A percentile compares a stretch with the other conserved stretches of the same genome.
Conservation (phyloP, 306 rosid species). For the Malus domestica region DNA sequence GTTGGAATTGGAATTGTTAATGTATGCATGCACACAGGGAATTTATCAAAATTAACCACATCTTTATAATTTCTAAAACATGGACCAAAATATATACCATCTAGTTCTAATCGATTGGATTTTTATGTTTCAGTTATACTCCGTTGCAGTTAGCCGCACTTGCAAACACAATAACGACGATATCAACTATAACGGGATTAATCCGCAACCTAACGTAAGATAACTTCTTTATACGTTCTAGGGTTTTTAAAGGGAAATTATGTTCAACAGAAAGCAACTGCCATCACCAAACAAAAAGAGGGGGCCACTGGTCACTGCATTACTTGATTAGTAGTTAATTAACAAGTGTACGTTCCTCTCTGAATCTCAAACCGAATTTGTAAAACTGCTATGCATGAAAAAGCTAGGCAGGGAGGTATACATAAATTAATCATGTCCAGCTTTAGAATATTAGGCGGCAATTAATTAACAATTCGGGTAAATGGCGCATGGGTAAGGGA, state of each 20-base stretch:
- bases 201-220: no score
- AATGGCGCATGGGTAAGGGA: no score
- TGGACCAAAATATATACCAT: background rate
- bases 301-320: background rate
- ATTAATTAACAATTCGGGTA: background rate
- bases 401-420: background rate
- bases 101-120: background rate
- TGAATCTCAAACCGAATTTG: no score
- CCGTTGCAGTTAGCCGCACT: background rate
- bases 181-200: no score
- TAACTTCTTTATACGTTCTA: background rate
- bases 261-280: background rate
- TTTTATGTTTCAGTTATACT: no score
- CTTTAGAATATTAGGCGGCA: background rate
- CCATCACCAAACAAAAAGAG: background rate
- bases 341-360: background rate
- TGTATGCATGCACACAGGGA: no score
- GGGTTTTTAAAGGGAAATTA: background rate
- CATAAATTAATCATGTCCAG: background rate
- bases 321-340: background rate
- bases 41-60: no score
- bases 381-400: background rate
- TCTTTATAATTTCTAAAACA: background rate
- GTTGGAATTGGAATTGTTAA: no score
- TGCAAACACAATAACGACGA: background rate